These are phyloP conservation scores for Cryptococcus sp. DNA, from an alignment of 1,284 basidiomycete species.

Conservation along the genomic window DNA sequence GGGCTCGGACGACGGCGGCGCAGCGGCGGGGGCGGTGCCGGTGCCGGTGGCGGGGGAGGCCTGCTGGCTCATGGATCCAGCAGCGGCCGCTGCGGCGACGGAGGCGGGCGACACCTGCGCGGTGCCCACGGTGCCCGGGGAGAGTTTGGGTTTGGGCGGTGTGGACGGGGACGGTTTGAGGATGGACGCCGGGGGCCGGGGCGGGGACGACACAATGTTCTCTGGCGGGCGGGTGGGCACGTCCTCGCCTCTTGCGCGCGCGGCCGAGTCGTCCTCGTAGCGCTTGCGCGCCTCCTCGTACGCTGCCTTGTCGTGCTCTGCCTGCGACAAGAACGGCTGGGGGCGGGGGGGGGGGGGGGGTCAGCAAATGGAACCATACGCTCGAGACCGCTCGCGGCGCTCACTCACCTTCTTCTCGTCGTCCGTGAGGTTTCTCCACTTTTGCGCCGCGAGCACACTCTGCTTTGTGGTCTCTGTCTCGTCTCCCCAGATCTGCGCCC, in stretches of 20 bases:
- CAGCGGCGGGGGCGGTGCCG: no score
- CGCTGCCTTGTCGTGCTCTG: constrained; percentile 87
- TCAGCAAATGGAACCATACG: neutral
- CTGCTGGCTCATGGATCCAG: no score
- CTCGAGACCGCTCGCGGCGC: neutral
- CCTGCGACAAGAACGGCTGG: constrained; percentile 83
- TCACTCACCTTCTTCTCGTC: constrained; percentile 76
- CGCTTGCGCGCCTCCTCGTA: constrained; percentile 61
- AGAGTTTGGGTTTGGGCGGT: constrained; percentile 6
- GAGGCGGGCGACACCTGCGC: no score
- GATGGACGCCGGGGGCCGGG: constrained; percentile 3
- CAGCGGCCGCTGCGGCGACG: no score
- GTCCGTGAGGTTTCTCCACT: constrained; percentile 87
- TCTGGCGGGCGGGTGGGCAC: constrained; percentile 19
- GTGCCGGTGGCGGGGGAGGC: no score
- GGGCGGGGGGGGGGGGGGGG: constrained; percentile 8
- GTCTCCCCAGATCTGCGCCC: constrained; percentile 79
- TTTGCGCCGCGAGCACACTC: constrained; percentile 85
- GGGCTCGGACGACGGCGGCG: no score
- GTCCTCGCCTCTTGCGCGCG: constrained; percentile 36
- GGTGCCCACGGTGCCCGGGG: no score
- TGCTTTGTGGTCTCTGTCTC: constrained; percentile 93
- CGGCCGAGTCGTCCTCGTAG: constrained; percentile 38
- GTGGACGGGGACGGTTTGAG: constrained; percentile 10
- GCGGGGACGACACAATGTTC: constrained; percentile 5